phyloP scores from a whole-genome alignment of 1,139 yeast genomes.

The Casaregolazyma suthepensis region DNA sequence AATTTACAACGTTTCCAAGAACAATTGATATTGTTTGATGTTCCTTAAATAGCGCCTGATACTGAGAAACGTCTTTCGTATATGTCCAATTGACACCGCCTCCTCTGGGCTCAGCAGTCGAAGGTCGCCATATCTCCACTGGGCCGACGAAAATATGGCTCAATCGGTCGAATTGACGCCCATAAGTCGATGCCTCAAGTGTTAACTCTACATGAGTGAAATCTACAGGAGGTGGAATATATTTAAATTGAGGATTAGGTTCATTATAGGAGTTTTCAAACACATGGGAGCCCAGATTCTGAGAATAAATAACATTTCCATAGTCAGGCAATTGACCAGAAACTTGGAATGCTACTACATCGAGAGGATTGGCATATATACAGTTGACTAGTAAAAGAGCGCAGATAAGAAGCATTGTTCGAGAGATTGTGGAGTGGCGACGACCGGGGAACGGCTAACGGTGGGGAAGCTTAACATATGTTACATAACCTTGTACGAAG shows the following conservation, averaged over 20 bases:
- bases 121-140: conserved; percentile 73
- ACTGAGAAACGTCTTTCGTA: conserved; percentile 61
- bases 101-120: conserved; percentile 70
- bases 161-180: conserved; percentile 72
- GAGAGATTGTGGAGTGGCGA: background rate
- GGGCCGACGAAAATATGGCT: conserved; percentile 64
- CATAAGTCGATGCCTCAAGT: conserved; percentile 52
- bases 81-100: conserved; percentile 39
- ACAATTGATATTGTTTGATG: conserved; percentile 43
- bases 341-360: conserved; percentile 8
- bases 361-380: conserved; percentile 1
- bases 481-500: too few species aligned
- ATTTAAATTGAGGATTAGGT: conserved; percentile 39
- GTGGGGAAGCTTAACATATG: background rate
- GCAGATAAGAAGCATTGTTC: background rate
- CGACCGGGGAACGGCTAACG: background rate
- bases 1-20: conserved; percentile 59
- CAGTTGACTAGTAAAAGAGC: background rate
- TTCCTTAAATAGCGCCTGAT: conserved; percentile 44
- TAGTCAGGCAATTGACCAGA: conserved; percentile 8
- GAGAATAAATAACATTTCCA: conserved; percentile 3
- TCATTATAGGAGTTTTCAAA: conserved; percentile 58
- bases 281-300: conserved; percentile 22
- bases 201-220: conserved; percentile 60
- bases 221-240: conserved; percentile 37